Conservation (phyloP, 495 filamentous ascomycete genomes). For the Podospora didyma region DNA sequence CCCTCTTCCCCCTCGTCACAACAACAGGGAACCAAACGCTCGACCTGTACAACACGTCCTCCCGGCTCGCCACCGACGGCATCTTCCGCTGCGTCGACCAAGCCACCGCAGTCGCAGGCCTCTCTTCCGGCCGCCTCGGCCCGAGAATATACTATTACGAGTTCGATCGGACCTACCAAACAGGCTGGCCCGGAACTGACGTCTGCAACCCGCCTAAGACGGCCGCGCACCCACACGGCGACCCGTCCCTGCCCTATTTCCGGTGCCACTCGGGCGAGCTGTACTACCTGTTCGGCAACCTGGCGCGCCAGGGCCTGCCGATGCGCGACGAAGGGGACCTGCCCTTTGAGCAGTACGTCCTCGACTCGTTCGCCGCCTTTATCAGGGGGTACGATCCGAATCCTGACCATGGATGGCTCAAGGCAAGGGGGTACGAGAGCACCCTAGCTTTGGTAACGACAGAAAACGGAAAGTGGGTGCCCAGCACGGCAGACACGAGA, state of each 20-base stretch:
- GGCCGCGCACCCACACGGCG: constrained; percentile 33
- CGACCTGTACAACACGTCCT: constrained; percentile 40
- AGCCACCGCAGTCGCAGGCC: constrained; percentile 38
- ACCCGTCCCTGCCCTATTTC: constrained; percentile 36
- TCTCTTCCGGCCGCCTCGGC: constrained; percentile 28
- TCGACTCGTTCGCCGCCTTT: constrained; percentile 36
- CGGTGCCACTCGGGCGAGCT: constrained; percentile 34
- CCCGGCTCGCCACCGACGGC: constrained; percentile 44
- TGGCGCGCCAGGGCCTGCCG: constrained; percentile 32
- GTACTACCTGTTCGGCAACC: constrained; percentile 36
- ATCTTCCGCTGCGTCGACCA: constrained; percentile 50
- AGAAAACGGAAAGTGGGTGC: constrained; percentile 25
- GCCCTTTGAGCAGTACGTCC: constrained; percentile 30
- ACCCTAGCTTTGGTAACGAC: constrained; percentile 15
- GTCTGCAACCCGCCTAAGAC: constrained; percentile 43
- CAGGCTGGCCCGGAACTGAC: constrained; percentile 41
- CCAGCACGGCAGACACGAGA: constrained; percentile 11
- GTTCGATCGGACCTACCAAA: constrained; percentile 52
- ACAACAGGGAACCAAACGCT: constrained; percentile 36
- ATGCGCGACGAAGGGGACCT: constrained; percentile 34
- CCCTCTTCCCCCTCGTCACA: constrained; percentile 32
- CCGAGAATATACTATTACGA: constrained; percentile 42
- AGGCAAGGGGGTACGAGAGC: constrained; percentile 27
- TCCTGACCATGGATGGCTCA: constrained; percentile 24
- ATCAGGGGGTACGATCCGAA: constrained; percentile 36